phyloP scores from a whole-genome alignment of 1,139 yeast species.

The Taphrina deformans region DNA sequence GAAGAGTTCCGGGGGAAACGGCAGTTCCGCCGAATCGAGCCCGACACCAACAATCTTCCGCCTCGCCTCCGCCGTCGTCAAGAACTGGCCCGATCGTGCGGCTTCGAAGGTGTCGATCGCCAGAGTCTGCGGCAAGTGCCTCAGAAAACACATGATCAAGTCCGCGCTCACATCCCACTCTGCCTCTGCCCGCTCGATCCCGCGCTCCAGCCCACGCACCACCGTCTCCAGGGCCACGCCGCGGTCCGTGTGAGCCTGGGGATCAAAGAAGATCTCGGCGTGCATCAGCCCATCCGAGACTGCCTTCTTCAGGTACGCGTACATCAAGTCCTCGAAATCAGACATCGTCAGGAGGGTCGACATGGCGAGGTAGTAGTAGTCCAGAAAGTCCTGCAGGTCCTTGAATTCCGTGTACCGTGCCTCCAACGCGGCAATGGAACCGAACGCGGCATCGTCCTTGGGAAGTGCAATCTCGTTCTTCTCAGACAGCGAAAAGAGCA shows the following conservation, averaged over 20 bases:
- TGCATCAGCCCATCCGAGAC: conserved; percentile 59
- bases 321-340: conserved; percentile 75
- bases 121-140: conserved; percentile 64
- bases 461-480: conserved; percentile 61
- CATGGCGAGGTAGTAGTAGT: conserved; percentile 77
- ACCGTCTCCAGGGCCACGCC: conserved; percentile 61
- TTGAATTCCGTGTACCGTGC: conserved; percentile 59
- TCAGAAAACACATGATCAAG: conserved; percentile 73
- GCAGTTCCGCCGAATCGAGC: conserved; percentile 71
- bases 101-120: conserved; percentile 59
- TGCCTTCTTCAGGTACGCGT: conserved; percentile 66
- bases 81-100: conserved; percentile 51
- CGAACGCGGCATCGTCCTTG: conserved; percentile 57
- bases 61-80: conserved; percentile 45
- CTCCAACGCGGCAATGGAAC: conserved; percentile 53
- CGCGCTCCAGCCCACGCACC: conserved; percentile 63
- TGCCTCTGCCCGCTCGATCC: conserved; percentile 58
- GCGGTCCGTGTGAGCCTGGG: conserved; percentile 76
- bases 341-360: conserved; percentile 63
- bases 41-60: conserved; percentile 71
- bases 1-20: conserved; percentile 70
- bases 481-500: conserved; percentile 63
- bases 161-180: conserved; percentile 65
- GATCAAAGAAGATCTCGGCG: conserved; percentile 76
- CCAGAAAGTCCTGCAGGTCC: conserved; percentile 72